Evolutionary conservation across 495 filamentous ascomycete genomes (phyloP), one percentile per base, ranked within the genome.

Genomic region (Penicillium chermesinum): DNA sequence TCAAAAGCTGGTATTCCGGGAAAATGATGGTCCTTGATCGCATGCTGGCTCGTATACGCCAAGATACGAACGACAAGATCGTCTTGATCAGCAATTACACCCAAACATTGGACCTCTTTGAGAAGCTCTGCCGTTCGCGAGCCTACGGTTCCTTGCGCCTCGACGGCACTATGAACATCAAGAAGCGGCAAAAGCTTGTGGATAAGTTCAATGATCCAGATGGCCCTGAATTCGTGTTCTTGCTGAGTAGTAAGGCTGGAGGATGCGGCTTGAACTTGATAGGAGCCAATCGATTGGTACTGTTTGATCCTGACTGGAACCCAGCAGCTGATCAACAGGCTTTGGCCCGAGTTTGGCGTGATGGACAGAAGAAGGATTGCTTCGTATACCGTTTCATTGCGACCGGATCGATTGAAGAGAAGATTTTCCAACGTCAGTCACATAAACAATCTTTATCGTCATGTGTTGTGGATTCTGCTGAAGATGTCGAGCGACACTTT

Each of bases 291-390:
- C 86, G 94, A 10, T 82, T 99, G 3, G 87, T 99, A 2, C 82
- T 99, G 21, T 99, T 99, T 66, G 94, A 99, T 59, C 93, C 93
- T 0, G 94, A 99, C 71, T 99, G 94, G 94, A 99, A 99, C 62
- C 94, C 94, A 1, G 94, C 94, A 2, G 91, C 93, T 0, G 94
- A 99, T 66, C 94, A 97, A 66, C 94, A 99, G 70, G 94, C 94
- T 1, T 75, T 97, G 15, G 94, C 94, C 6, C 86, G 94, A 66
- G 94, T 97, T 8, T 97, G 93, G 93, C 88, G 94, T 69, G 94
- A 97, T 55, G 94, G 94, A 0, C 94, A 99, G 62, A 96, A 95
- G 77, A 99, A 99, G 59, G 91, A 97, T 62, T 97, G 94, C 55
- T 97, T 99, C 57, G 93, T 99, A 18, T 99, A 99, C 71, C 88